Evolutionary conservation across 2,329 filamentous ascomycete species (phyloP), one percentile per base, ranked within the genome.

Genomic region (Orbilia oligospora): DNA sequence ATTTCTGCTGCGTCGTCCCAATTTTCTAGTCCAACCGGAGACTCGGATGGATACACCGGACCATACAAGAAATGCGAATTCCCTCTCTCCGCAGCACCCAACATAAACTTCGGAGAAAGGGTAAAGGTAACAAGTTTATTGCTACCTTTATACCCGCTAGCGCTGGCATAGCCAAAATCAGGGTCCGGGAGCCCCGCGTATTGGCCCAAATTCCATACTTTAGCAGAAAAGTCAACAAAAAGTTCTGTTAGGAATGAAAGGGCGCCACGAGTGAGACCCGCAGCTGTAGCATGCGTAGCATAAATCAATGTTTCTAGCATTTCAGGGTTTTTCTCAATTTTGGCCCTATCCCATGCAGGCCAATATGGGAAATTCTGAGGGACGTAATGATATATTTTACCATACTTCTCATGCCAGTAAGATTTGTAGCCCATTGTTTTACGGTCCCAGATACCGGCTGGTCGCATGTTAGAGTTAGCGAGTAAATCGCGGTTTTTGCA

Each of bases 1-100:
- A 73, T 73, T 27, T 67, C 61, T 10, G 61, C 41, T 10, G 33
- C 16, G 48, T 73, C 70, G 44, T 73, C 51, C 61, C 70, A 73
- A 24, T 12, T 27, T 27, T 38, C 33, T 16, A 20, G 1, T 8
- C 44, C 69, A 12, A n/a, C 30, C n/a, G n/a, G 38, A n/a, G 20
- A 2, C 3, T 0, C 1, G 3, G 20, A 3, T 16, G 46, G 36
- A 36, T 72, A 72, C 10, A 14, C 18, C n/a, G 16, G 20, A 27
- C 41, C 61, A 8, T 49, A 41, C 18, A 61, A 5, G 20, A 61
- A 61, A 41, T 18, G 18, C 8, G 8, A 24, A 44, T 16, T n/a
- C 36, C n/a, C 55, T 20, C 51, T 73, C 70, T 73, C 70, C 22
- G 51, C 61, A 0, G 49, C 70, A 9, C 14, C 30, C 12, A 5